These are phyloP conservation scores for Solanum hybrid DNA, from an alignment of 305 asterid genomes.

Conservation along the genomic window DNA sequence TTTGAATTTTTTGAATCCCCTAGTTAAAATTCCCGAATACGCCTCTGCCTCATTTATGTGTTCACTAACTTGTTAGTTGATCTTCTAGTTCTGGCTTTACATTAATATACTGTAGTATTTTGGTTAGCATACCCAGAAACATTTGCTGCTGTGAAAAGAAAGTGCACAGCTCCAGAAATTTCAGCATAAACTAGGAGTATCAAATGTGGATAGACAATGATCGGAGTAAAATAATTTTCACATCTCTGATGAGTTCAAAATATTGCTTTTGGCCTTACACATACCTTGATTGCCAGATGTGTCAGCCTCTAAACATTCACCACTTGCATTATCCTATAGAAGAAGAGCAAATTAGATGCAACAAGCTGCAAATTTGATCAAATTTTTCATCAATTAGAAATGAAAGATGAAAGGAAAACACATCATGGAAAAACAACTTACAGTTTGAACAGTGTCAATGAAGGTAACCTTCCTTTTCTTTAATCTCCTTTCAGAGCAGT, in stretches of 20 bases:
- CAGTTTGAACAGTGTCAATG: slow-evolving; percentile 25
- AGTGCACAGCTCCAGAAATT: not conserved
- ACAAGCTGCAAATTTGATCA: not conserved
- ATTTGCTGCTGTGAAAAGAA: not conserved
- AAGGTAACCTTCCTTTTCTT: slow-evolving; percentile 48
- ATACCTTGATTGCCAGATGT: not conserved
- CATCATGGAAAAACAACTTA: slow-evolving; percentile 25
- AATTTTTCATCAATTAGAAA: not conserved
- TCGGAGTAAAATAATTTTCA: not conserved
- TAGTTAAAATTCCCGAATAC: not conserved
- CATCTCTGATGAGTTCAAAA: not conserved
- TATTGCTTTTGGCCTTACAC: not conserved
- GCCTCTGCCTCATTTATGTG: not conserved
- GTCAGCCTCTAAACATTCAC: not conserved
- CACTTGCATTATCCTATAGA: not conserved
- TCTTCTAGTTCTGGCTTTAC: not conserved
- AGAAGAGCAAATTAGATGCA: not conserved
- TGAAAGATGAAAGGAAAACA: not conserved
- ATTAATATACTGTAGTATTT: not conserved
- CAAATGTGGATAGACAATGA: not conserved
- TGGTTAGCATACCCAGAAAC: not conserved
- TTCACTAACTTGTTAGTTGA: not conserved
- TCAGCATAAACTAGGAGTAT: not conserved
- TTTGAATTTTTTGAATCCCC: not conserved
- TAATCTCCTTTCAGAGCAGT: slow-evolving; percentile 18